A percentile compares a stretch with the other conserved stretches of the same genome.
Conservation (phyloP, 768 basidiomycete genomes). For the Aureoboletus auriporus region DNA sequence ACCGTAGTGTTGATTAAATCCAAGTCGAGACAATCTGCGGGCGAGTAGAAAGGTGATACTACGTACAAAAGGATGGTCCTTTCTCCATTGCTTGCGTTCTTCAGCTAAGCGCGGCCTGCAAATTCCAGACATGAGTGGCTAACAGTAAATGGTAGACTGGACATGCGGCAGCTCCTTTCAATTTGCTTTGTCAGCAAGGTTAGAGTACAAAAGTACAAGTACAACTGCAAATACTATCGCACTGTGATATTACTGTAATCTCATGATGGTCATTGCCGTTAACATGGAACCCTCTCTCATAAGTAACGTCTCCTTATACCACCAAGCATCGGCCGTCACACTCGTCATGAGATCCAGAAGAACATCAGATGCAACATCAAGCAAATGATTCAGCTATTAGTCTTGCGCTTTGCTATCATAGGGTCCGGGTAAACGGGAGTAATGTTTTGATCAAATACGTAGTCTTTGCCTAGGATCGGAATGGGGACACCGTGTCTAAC, state of each 20-base stretch:
- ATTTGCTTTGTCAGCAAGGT: constrained; percentile 19
- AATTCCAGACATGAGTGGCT: constrained; percentile 73
- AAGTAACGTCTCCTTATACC: not conserved
- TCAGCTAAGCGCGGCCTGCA: constrained; percentile 91
- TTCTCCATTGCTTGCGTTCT: constrained; percentile 98
- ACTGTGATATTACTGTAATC: too few relatives aligned
- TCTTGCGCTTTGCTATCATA: constrained; percentile 1
- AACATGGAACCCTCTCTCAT: too few relatives aligned
- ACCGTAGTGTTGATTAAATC: not conserved
- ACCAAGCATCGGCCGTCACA: too few relatives aligned
- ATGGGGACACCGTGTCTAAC: constrained; percentile 16
- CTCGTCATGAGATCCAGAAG: too few relatives aligned
- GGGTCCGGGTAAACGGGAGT: constrained; percentile 14
- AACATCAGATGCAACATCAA: not conserved
- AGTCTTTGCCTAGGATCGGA: constrained; percentile 17
- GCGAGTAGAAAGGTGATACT: not conserved
- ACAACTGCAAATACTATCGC: too few relatives aligned
- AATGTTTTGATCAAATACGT: constrained; percentile 18
- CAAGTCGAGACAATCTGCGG: not conserved
- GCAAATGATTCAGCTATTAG: too few relatives aligned
- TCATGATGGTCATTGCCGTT: too few relatives aligned
- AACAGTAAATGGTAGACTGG: not conserved
- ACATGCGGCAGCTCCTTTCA: not conserved
- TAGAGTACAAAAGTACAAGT: too few relatives aligned
- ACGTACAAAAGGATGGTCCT: constrained; percentile 97